Evolutionary conservation across 768 basidiomycete species (phyloP).

Genomic region (Suillus plorans): DNA sequence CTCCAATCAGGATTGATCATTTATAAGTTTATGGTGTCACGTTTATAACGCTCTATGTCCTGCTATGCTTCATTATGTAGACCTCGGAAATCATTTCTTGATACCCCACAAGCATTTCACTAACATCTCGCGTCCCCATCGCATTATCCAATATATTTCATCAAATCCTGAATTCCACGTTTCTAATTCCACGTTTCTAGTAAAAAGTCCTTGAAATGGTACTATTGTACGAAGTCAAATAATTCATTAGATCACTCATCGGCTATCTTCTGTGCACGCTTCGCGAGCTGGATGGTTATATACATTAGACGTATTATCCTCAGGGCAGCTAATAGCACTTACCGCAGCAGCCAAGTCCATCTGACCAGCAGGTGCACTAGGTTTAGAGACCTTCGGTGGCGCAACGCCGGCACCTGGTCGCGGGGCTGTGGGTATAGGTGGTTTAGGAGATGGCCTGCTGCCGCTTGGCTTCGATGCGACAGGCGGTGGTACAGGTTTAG

Average conservation of each 20-base stretch:
- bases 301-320: not conserved
- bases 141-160: slow-evolving; percentile 18
- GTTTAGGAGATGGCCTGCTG: slow-evolving; percentile 54
- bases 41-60: slow-evolving; percentile 8
- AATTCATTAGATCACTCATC: slow-evolving; percentile 38
- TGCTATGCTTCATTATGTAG: slow-evolving; percentile 21
- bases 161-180: not conserved
- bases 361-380: slow-evolving; percentile 54
- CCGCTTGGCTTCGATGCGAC: slow-evolving; percentile 52
- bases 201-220: slow-evolving; percentile 3
- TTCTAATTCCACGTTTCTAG: slow-evolving; percentile 1
- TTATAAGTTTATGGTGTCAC: slow-evolving; percentile 7
- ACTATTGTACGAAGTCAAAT: not conserved
- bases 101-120: slow-evolving; percentile 26
- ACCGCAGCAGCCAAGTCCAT: slow-evolving; percentile 85
- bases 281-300: slow-evolving; percentile 57
- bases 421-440: slow-evolving; percentile 59
- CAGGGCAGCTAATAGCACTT: slow-evolving; percentile 27
- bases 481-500: slow-evolving; percentile 60
- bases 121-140: slow-evolving; percentile 9
- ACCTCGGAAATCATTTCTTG: slow-evolving; percentile 19
- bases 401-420: slow-evolving; percentile 45
- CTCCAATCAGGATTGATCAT: slow-evolving; percentile 47
- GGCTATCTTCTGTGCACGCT: slow-evolving; percentile 66
- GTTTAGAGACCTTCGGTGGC: slow-evolving; percentile 40